Evolutionary conservation across 306 rosid species (phyloP).

Genomic region (Arachis stenosperma): DNA sequence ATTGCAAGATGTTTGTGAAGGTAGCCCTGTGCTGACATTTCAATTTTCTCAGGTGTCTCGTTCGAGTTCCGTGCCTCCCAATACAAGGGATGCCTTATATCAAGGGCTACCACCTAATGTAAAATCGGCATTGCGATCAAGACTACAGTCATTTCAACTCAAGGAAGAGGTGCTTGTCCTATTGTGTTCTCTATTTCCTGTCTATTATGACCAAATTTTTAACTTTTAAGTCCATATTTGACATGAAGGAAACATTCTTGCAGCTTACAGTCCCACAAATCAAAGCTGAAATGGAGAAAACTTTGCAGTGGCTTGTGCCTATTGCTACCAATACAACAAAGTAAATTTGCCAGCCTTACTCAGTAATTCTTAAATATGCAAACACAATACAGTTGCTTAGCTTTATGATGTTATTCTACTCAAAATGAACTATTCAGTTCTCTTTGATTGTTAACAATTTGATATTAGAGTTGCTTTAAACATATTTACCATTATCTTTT

Average conservation of each 20-base stretch:
- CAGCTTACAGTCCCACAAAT: conserved; percentile 91
- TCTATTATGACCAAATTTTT: conserved; percentile 24
- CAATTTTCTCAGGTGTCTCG: conserved; percentile 79
- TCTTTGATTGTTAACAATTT: conserved; percentile 16
- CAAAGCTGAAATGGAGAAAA: conserved; percentile 96
- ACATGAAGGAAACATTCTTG: conserved; percentile 42
- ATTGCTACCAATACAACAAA: conserved; percentile 89
- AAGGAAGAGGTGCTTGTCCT: conserved; percentile 81
- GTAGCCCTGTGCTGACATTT: conserved; percentile 40
- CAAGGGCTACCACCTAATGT: conserved; percentile 92
- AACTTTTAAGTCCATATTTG: conserved; percentile 26
- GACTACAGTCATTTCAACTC: conserved; percentile 74
- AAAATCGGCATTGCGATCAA: conserved; percentile 83
- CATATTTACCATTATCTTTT: conserved; percentile 6
- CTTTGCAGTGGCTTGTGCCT: conserved; percentile 94
- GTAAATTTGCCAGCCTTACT: conserved; percentile 52
- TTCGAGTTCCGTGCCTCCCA: conserved; percentile 93
- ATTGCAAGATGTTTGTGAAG: conserved; percentile 12
- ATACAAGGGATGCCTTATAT: conserved; percentile 93
- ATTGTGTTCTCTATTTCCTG: conserved; percentile 28
- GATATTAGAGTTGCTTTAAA: conserved; percentile 18
- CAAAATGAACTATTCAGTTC: conserved; percentile 13
- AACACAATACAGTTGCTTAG: neutral
- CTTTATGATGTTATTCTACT: neutral
- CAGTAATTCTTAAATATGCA: conserved; percentile 4